Evolutionary conservation across 2,329 filamentous ascomycete genomes (phyloP), one percentile per base, ranked within the genome.

Genomic region (Pezicula neosporulosa): DNA sequence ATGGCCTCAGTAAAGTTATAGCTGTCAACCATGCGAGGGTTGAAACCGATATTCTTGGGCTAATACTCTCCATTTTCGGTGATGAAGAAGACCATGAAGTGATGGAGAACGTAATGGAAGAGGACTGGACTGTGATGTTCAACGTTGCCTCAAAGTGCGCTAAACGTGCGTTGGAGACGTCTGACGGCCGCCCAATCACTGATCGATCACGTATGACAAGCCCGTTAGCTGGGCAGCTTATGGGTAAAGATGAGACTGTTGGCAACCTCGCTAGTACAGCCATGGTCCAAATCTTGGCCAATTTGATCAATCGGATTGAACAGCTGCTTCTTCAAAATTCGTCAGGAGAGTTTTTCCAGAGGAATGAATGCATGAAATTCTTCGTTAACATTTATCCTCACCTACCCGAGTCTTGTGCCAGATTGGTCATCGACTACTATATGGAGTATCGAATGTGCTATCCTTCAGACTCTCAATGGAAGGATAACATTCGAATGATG

Each of bases 361-460:
- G 80, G 48, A 82, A 85, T 54, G 78, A 80, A 16, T 82, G 88
- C 47, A 80, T 90, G 66, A 71, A 77, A 18, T 86, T 90, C 60
- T 83, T 91, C 55, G 75, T 81, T 28, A 73, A 77, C 21, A 77
- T 89, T 15, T 80, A 85, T 49, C 70, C 73, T 15, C 76, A 82
- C 35, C 74, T 90, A 8, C 83, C 83, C 6, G 83, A 90, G 62
- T 78, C 80, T 4, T 80, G 82, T 8, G 84, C 80, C 2, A 78
- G 77, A 44, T 72, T 86, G 10, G 78, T 90, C 21, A 76, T 90
- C 41, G 78, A 82, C 42, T 83, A 89, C 63, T 87, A 86, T 56
- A 77, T 79, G 50, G 81, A 88, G 48, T 86, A 87, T 56, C 77
- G 85, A 43, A 85, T 82, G 60, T 87, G 88, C 60, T 86, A 85